Percentiles rank a stretch among this genome's conserved stretches.
Evolutionary conservation across 345 rosid species (phyloP).

Genomic region (Sapria himalayana): DNA sequence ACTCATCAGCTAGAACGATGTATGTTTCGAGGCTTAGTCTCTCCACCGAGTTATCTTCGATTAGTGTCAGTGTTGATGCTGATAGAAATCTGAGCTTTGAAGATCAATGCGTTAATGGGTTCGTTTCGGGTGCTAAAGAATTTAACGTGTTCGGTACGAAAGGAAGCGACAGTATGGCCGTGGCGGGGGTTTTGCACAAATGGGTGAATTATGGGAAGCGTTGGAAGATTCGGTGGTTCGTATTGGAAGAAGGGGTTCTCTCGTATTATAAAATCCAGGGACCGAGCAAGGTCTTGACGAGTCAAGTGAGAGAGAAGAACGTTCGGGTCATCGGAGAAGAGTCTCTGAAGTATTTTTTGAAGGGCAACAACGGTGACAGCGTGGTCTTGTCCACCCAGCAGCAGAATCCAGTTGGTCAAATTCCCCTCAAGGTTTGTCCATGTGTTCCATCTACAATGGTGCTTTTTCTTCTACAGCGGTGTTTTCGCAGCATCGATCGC

Average conservation of each 20-base stretch:
- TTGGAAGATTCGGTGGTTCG: conserved; percentile 84
- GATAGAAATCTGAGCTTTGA: conserved; percentile 9
- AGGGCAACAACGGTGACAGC: conserved; percentile 30
- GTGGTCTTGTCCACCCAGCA: conserved; percentile 14
- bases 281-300: conserved; percentile 62
- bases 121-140: conserved; percentile 18
- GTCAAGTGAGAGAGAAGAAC: conserved; percentile 40
- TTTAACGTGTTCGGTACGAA: conserved; percentile 22
- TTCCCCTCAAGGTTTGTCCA: conserved; percentile 88
- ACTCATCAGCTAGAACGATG: conserved; percentile 13
- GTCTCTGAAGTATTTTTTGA: conserved; percentile 53
- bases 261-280: conserved; percentile 90
- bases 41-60: conserved; percentile 48
- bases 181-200: conserved; percentile 75
- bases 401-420: conserved; percentile 81
- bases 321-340: conserved; percentile 73
- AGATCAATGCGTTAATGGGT: conserved; percentile 8
- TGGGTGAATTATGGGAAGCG: conserved; percentile 98
- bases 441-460: too few species aligned
- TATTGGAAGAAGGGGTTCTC: conserved; percentile 61
- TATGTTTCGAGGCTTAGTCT: conserved; percentile 28
- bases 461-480: background rate
- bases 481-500: background rate
- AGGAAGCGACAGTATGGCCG: conserved; percentile 21
- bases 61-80: conserved; percentile 22